Percentiles rank a stretch among this genome's conserved stretches.
Conservation (phyloP, 768 basidiomycete genomes). For the Obba rivulosa region DNA sequence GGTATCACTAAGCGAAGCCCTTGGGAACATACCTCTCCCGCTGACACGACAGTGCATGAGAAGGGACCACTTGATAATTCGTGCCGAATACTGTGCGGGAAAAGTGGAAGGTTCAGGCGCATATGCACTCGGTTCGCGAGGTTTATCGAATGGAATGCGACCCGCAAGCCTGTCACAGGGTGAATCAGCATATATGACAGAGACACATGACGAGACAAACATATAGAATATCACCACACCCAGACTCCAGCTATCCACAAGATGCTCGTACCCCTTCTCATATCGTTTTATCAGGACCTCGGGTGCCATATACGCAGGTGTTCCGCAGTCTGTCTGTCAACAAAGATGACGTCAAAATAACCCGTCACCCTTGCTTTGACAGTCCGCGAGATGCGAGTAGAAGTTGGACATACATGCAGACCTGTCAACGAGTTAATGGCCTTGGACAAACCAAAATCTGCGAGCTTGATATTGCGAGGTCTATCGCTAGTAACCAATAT, state of each 20-base stretch:
- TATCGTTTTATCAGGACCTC: slow-evolving; percentile 75
- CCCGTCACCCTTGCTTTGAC: too few relatives aligned
- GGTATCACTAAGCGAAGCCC: too few relatives aligned
- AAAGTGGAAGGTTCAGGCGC: too few relatives aligned
- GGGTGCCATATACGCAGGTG: slow-evolving; percentile 89
- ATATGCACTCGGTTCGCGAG: slow-evolving; percentile 56
- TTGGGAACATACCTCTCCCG: slow-evolving; percentile 37
- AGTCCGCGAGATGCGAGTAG: too few relatives aligned
- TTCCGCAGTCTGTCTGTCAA: slow-evolving; percentile 97
- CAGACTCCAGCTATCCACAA: slow-evolving; percentile 95
- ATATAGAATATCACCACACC: slow-evolving; percentile 93
- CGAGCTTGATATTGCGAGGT: slow-evolving; percentile 79
- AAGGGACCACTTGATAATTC: slow-evolving; percentile 56
- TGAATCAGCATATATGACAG: too few relatives aligned
- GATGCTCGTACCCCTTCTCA: slow-evolving; percentile 71
- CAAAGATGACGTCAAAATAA: too few relatives aligned
- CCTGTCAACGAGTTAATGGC: slow-evolving; percentile 76
- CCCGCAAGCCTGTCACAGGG: slow-evolving; percentile 86
- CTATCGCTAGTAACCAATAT: slow-evolving; percentile 67
- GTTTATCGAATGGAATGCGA: slow-evolving; percentile 64
- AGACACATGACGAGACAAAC: slow-evolving; percentile 43
- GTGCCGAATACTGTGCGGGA: too few relatives aligned
- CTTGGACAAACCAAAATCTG: slow-evolving; percentile 96
- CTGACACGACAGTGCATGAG: slow-evolving; percentile 39
- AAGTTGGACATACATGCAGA: slow-evolving; percentile 64